Base-by-base conservation (phyloP, 768 basidiomycete species). In the Phaeotremella skinneri region DNA sequence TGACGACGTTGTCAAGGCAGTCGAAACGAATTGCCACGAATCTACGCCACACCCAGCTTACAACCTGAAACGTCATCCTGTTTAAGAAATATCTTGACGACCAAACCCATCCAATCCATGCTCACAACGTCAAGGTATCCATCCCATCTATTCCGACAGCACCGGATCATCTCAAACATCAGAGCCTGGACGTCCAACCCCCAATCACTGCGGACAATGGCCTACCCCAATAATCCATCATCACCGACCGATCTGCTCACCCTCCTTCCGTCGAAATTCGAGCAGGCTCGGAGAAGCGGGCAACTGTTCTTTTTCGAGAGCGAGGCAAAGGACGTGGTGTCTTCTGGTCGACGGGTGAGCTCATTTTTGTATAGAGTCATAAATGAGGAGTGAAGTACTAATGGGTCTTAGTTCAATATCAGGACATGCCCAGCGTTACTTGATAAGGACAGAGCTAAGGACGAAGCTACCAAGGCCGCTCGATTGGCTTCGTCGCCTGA, bases 251-350 rank as follows among this genome's bases (percentile, higher is more conserved):
- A 75, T 34, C 41, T 70, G 41, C 66, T 77, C n/a, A 54, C 53
- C n/a, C 37, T 55, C 17, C 55, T 77, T 3, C 73, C 76, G 7
- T 49, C 30, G 4, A 72, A 71, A 43, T 75, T 76, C 48, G 64
- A 66, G 41, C 29, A 55, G 26, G 76, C 74, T n/a, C 61, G 61
- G n/a, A 42, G 62, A 34, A 68, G 84, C 13, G 87, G 87, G 0
- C 87, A 90, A 70, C 78, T 90, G 26, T 78, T 87, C 21, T 87
- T 88, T 80, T 93, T 88, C 68, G 84, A 85, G n/a, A 91, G 90
- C 0, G 83, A 83, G 17, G 77, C 85, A 32, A 80, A 82, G 62
- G 82, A 81, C 48, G 83, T 88, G 69, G 63, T 77, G 9, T 88
- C 91, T 53, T 69, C 79, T 34, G 85, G 82, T 23, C 76, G 88